These are phyloP conservation scores for Cyamopsis tetragonoloba DNA, from an alignment of 306 rosid genomes.

Conservation along the genomic window DNA sequence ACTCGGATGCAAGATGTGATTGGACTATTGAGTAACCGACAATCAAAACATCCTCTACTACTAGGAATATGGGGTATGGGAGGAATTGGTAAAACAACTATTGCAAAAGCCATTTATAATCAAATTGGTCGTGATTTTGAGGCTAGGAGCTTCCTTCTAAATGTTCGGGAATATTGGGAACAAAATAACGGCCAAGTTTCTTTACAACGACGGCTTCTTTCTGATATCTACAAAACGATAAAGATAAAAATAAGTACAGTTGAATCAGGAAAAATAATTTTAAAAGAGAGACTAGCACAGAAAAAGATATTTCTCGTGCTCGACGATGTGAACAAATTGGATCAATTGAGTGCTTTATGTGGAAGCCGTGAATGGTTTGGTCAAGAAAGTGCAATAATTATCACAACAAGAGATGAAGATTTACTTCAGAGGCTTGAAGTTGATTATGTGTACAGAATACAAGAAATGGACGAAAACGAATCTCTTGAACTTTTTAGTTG, in stretches of 20 bases:
- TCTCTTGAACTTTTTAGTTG: neutral
- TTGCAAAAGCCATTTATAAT: neutral
- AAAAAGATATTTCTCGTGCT: no score
- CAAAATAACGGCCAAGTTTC: neutral
- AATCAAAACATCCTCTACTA: no score
- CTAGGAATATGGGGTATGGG: no score
- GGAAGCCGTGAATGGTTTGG: no score
- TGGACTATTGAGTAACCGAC: no score
- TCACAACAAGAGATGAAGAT: neutral
- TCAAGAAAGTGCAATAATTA: no score
- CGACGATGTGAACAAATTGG: no score
- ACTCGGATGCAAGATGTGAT: no score
- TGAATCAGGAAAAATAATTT: no score
- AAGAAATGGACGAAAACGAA: neutral
- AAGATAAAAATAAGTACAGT: neutral
- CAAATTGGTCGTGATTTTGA: neutral
- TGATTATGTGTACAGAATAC: neutral
- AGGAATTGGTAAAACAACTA: no score
- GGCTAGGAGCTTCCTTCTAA: neutral
- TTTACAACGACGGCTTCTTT: slow-evolving; percentile 1
- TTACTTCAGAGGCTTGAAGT: neutral
- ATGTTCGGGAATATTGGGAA: neutral
- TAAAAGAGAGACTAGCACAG: no score
- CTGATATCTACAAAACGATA: neutral
- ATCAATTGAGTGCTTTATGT: no score